Evolutionary conservation across 2,329 filamentous ascomycete genomes (phyloP), one percentile per base, ranked within the genome.

Genomic region (Cladorrhinum sp.): DNA sequence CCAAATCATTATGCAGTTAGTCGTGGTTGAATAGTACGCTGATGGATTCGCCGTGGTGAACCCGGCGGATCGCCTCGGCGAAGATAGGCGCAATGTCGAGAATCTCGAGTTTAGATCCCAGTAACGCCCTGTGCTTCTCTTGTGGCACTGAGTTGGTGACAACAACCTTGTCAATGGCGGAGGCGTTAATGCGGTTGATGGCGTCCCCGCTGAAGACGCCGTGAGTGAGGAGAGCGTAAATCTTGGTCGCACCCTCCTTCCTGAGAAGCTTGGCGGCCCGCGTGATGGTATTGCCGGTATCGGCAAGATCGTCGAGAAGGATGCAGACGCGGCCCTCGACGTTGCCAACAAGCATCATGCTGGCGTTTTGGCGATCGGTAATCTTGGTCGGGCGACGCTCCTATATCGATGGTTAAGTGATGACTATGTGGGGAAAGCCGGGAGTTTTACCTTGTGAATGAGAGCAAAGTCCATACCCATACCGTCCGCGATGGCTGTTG

Each of bases 11-110:
- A 62, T 64, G 59, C 58, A 58, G 58, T 68, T 70, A 92, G 73
- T 91, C 89, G 75, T 91, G 89, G 73, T 92, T 89, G 77, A 99
- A 99, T 56, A 99, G 83, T 63, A 95, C 91, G 74, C 92, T 96
- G 77, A 99, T 96, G 71, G 92, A 96, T 79, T 99, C 95, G 70
- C 95, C 95, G 75, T 98, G 93, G 77, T 99, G 95, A 62, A 98
- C 94, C 65, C 95, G 87, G 65, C 95, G 90, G 69, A 98, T 97
- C 55, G 95, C 91, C 82, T 98, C 94, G 62, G 91, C 93, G 74
- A 98, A 97, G 61, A 97, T 88, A 67, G 91, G 88, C 58, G 92
- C 91, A 63, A 98, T 87, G 72, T 98, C 94, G 64, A 99, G 79
- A 55, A 97, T 90, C 74, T 96, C 92, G 56, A 99, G 80, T 79